Percentiles rank a stretch among this genome's conserved stretches.
Conservation (phyloP, 2,329 filamentous ascomycete genomes). For the Cadophora luteo-olivacea region DNA sequence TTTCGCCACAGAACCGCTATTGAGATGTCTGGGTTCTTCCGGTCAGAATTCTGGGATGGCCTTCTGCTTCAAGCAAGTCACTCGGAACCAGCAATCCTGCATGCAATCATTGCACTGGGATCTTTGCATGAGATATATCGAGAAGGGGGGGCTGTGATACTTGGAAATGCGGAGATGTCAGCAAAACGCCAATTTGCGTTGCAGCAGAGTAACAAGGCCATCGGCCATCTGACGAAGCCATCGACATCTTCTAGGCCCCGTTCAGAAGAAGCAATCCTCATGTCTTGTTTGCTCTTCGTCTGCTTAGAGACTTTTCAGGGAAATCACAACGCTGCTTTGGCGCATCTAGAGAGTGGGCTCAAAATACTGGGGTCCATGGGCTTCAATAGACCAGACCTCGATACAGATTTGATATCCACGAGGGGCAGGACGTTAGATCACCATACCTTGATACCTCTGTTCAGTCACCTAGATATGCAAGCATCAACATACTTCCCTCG, state of each 20-base stretch:
- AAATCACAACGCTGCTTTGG: slow-evolving; percentile 32
- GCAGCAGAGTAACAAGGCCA: slow-evolving; percentile 33
- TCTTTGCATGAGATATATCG: slow-evolving; percentile 33
- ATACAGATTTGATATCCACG: neutral
- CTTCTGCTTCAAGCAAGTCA: slow-evolving; percentile 67
- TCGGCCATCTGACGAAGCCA: slow-evolving; percentile 50
- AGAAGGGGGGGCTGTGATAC: slow-evolving; percentile 12
- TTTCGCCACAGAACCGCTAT: slow-evolving; percentile 64
- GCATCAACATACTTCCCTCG: slow-evolving; percentile 27
- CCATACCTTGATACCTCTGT: slow-evolving; percentile 12
- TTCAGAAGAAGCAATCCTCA: slow-evolving; percentile 59
- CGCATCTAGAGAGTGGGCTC: slow-evolving; percentile 33
- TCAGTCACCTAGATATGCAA: slow-evolving; percentile 19
- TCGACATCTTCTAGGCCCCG: slow-evolving; percentile 48
- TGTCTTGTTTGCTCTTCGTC: slow-evolving; percentile 68
- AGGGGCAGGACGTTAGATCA: slow-evolving; percentile 9
- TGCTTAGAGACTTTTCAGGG: slow-evolving; percentile 58
- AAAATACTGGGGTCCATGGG: slow-evolving; percentile 36
- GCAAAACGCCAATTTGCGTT: slow-evolving; percentile 48
- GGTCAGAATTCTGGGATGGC: slow-evolving; percentile 66
- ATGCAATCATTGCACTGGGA: slow-evolving; percentile 34
- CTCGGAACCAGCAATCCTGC: slow-evolving; percentile 39
- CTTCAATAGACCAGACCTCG: neutral
- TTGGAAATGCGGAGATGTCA: neutral
- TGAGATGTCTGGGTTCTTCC: slow-evolving; percentile 69